Base-by-base conservation (phyloP, 495 filamentous ascomycete genomes). In the Cetradonia linearis region DNA sequence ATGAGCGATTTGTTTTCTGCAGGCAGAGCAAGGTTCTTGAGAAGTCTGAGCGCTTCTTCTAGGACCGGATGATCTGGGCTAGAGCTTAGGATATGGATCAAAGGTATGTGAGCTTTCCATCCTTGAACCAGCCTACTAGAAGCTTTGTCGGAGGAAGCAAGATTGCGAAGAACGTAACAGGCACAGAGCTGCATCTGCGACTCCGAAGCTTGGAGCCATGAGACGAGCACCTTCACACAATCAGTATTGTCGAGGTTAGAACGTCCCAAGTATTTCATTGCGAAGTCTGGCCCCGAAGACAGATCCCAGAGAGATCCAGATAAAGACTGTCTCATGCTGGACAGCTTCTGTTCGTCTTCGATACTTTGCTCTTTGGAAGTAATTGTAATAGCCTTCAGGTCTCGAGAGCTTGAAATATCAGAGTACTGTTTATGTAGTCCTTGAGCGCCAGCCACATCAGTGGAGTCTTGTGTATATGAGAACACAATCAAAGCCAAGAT, bases 1-100 rank as follows among this genome's bases (percentile, higher is more conserved):
- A 92, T 70, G 10, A 69, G 63, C 33, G 70, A 56, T 58, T 85
- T 87, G 65, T 91, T 90, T 6, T 73, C 71, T 10, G 74, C 67
- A 2, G 86, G 80, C 59, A 92, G 83, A 37, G 86, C 84, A 3
- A 92, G 76, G 65, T 93, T 92, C 66, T 88, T 91, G 57, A 91
- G 72, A 64, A 91, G 88, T n/a, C 86, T 80, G 9, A 89, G 75
- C 5, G 77, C 74, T 10, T 85, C 79, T 68, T 89, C 86, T 3
- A 86, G 72, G 0, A 88, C 77, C 30, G 83, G 79, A 9, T 70
- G 73, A 27, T 71, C 73, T 11, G 73, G 64, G 23, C 73, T 69
- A 5, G 69, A 70, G 9, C 71, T 70, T 14, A 89, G 71, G 36
- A 85, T 77, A 0, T 67, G 59, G 38, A 82, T 74, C 9, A 92